These are phyloP conservation scores for Euphorbia peplus DNA, from an alignment of 345 rosid species.

Conservation along the genomic window DNA sequence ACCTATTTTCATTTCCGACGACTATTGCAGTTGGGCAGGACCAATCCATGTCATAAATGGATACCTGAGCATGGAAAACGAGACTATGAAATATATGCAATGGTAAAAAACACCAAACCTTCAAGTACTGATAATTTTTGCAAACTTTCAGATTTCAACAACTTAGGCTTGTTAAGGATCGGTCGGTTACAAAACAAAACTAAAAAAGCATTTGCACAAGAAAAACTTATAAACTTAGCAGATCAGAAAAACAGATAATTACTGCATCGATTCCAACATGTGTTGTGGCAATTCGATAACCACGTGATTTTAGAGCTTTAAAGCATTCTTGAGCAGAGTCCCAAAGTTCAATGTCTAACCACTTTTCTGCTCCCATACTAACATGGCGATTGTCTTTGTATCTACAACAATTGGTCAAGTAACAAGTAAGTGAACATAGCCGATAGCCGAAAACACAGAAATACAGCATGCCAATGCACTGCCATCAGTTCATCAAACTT, in stretches of 20 bases:
- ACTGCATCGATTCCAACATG: constrained; percentile 87
- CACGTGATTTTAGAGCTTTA: constrained; percentile 60
- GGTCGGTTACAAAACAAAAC: background rate
- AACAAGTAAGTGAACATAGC: background rate
- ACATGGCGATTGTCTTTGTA: constrained; percentile 88
- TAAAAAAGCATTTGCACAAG: background rate
- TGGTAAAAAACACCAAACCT: background rate
- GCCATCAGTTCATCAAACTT: constrained; percentile 1
- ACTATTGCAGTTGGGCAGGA: constrained; percentile 89
- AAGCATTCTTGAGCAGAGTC: constrained; percentile 72
- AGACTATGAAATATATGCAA: background rate
- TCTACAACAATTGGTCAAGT: constrained; percentile 37
- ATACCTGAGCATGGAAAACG: constrained; percentile 44
- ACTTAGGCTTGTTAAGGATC: background rate
- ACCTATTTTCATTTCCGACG: constrained; percentile 89
- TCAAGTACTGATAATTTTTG: background rate
- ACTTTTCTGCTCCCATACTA: constrained; percentile 99
- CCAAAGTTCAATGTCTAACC: constrained; percentile 98
- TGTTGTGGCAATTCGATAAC: constrained; percentile 83
- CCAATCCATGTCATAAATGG: constrained; percentile 95
- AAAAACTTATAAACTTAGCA: background rate
- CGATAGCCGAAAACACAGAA: background rate
- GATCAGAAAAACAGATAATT: constrained; percentile 21
- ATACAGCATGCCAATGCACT: background rate
- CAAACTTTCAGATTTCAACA: constrained; percentile 1